These are phyloP conservation scores for Boletus smithii DNA, from an alignment of 1,284 basidiomycete species.

Conservation along the genomic window DNA sequence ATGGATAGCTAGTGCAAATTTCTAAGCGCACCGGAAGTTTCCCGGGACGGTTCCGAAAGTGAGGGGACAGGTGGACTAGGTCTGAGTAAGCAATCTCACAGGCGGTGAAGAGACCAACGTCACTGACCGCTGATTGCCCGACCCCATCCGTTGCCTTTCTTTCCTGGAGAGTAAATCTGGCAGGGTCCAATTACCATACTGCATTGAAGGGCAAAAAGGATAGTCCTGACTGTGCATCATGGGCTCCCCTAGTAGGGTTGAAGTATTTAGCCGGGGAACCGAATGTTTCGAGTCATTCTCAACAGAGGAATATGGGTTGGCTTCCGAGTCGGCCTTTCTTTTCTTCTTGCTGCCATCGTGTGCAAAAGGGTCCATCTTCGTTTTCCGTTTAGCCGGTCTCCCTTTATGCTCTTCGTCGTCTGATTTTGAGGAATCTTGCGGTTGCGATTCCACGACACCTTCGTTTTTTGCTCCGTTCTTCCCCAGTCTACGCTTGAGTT, in stretches of 20 bases:
- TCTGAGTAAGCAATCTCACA: slow-evolving; percentile 7
- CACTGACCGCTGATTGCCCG: neutral
- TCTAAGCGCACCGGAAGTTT: slow-evolving; percentile 20
- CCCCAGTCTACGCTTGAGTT: slow-evolving; percentile 53
- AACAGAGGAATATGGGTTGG: neutral
- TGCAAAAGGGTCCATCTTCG: slow-evolving; percentile 54
- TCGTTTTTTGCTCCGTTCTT: slow-evolving; percentile 49
- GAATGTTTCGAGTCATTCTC: neutral
- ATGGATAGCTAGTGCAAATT: slow-evolving; percentile 4
- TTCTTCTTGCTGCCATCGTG: slow-evolving; percentile 39
- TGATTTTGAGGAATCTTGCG: slow-evolving; percentile 29
- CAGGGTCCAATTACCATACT: slow-evolving; percentile 6
- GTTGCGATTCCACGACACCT: slow-evolving; percentile 36
- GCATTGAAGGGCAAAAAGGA: neutral
- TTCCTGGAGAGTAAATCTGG: slow-evolving; percentile 8
- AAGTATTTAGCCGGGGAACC: neutral
- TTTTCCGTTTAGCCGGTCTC: slow-evolving; percentile 54
- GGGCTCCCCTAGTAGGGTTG: neutral
- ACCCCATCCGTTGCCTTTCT: slow-evolving; percentile 2
- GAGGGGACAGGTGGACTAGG: slow-evolving; percentile 2
- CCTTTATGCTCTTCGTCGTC: slow-evolving; percentile 59
- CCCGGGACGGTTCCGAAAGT: slow-evolving; percentile 6
- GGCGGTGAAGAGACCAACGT: slow-evolving; percentile 5
- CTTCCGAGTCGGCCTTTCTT: slow-evolving; percentile 12
- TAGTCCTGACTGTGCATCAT: slow-evolving; percentile 14